phyloP scores from a whole-genome alignment of 805 yeast genomes.

The Candida anglica region DNA sequence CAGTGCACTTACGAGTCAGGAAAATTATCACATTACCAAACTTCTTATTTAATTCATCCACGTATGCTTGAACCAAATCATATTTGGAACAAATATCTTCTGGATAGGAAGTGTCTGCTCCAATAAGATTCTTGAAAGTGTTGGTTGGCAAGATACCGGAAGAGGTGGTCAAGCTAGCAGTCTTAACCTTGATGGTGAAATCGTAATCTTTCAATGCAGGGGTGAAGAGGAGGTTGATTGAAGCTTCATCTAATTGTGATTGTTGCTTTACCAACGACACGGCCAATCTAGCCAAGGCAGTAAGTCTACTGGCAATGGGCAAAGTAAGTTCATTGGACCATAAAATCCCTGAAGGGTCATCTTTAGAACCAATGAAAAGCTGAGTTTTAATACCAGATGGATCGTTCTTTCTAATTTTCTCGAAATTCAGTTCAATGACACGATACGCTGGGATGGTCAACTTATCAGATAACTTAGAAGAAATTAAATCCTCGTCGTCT shows the following conservation, averaged over 20 bases:
- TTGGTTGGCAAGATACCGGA: slow-evolving; percentile 55
- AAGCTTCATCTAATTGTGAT: slow-evolving; percentile 32
- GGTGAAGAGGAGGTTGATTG: slow-evolving; percentile 59
- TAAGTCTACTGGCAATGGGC: slow-evolving; percentile 83
- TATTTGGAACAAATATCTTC: slow-evolving; percentile 43
- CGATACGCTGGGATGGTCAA: slow-evolving; percentile 61
- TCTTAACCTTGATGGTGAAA: slow-evolving; percentile 61
- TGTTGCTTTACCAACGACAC: slow-evolving; percentile 46
- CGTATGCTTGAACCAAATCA: slow-evolving; percentile 62
- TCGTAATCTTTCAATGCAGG: slow-evolving; percentile 86
- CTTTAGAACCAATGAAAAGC: slow-evolving; percentile 76
- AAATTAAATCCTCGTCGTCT: slow-evolving; percentile 24
- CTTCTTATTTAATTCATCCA: slow-evolving; percentile 55
- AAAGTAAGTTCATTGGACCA: slow-evolving; percentile 67
- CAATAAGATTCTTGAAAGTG: slow-evolving; percentile 59
- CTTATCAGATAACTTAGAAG: slow-evolving; percentile 41
- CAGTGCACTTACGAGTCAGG: slow-evolving; percentile 55
- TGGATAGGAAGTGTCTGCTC: slow-evolving; percentile 39
- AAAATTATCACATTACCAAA: slow-evolving; percentile 69
- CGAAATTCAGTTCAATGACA: slow-evolving; percentile 59
- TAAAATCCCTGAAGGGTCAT: slow-evolving; percentile 80
- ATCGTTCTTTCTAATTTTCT: slow-evolving; percentile 67
- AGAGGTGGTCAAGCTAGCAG: slow-evolving; percentile 37
- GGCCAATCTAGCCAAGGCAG: slow-evolving; percentile 81
- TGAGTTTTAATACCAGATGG: slow-evolving; percentile 80